Percentiles rank a stretch among this genome's conserved stretches.
Conservation (phyloP, 805 yeast species). For the Debaryomyces maramus region DNA sequence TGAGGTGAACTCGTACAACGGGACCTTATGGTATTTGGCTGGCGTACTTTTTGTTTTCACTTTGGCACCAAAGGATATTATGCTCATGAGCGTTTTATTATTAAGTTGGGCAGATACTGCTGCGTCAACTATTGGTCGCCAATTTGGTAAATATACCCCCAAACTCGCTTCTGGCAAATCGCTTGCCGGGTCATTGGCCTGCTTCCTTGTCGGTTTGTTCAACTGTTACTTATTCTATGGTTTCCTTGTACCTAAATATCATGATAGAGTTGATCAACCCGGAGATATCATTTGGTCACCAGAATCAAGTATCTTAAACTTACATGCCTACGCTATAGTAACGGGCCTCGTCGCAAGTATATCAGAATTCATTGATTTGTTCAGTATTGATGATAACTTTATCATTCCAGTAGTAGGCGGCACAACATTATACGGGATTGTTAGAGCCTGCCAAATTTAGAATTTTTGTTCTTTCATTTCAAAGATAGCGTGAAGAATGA, state of each 20-base stretch:
- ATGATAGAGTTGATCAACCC: slow-evolving; percentile 49
- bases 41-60: slow-evolving; percentile 75
- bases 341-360: slow-evolving; percentile 83
- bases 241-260: slow-evolving; percentile 62
- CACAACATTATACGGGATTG: slow-evolving; percentile 53
- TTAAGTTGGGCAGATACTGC: slow-evolving; percentile 98
- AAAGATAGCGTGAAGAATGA: too few species aligned
- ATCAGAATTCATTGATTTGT: slow-evolving; percentile 80
- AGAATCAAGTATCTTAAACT: slow-evolving; percentile 54
- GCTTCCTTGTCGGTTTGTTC: slow-evolving; percentile 68
- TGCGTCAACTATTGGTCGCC: slow-evolving; percentile 90
- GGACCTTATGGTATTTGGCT: slow-evolving; percentile 81
- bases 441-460: slow-evolving; percentile 20
- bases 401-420: slow-evolving; percentile 91
- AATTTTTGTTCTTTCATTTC: neutral
- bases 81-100: slow-evolving; percentile 70
- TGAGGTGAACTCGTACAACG: slow-evolving; percentile 74
- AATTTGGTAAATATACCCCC: slow-evolving; percentile 81
- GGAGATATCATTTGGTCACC: slow-evolving; percentile 67
- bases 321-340: slow-evolving; percentile 54
- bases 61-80: slow-evolving; percentile 76
- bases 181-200: slow-evolving; percentile 88
- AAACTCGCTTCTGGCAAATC: slow-evolving; percentile 74
- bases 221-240: slow-evolving; percentile 74
- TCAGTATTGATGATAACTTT: slow-evolving; percentile 84